Evolutionary conservation across 2,329 filamentous ascomycete genomes (phyloP), one percentile per base, ranked within the genome.

Genomic region (Claviceps quebecensis): DNA sequence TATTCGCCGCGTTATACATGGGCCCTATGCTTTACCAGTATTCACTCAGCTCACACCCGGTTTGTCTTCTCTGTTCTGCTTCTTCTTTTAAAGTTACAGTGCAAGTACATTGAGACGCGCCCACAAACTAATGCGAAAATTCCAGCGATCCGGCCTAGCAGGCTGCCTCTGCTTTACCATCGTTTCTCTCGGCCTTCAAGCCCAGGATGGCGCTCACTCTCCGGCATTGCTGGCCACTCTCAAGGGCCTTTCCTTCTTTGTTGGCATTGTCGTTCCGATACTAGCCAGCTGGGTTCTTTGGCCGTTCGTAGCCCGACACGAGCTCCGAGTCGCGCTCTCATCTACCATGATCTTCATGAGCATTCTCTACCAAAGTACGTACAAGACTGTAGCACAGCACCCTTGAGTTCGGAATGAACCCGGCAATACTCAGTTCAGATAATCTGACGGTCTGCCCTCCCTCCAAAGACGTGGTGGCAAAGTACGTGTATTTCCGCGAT

Each of bases 261-360:
- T 78, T 22, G 78, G 77, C 2, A 72, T 77, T 3, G 66, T 75
- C 1, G 68, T 72, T 1, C 75, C 77, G 0, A 67, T 80, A 11
- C 54, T 77, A 1, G 70, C 80, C 14, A 81, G 80, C 56, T 81
- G 76, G 77, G 58, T 77, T 13, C 63, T 81, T 3, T 81, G 78
- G 78, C 78, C 78, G 2, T 81, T 81, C 55, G 70, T 81, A 5
- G 77, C 78, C 11, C 69, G 78, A 13, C 77, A 80, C 56, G 77
- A 80, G 59, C 67, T 81, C 14, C 66, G 77, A 22, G 75, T 73
- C 53, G 76, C 75, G 0, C 60, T 79, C 2, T 75, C 76, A 0
- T 67, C 71, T 2, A 80, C 78, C 74, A 66, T 81, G 56, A 74
- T 79, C 47, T 78, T 78, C 57, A 71, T 73, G 53, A 77, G 75